Percentiles rank a stretch among this genome's conserved stretches.
Conservation (phyloP, 768 basidiomycete genomes). For the Collybia mongolica region DNA sequence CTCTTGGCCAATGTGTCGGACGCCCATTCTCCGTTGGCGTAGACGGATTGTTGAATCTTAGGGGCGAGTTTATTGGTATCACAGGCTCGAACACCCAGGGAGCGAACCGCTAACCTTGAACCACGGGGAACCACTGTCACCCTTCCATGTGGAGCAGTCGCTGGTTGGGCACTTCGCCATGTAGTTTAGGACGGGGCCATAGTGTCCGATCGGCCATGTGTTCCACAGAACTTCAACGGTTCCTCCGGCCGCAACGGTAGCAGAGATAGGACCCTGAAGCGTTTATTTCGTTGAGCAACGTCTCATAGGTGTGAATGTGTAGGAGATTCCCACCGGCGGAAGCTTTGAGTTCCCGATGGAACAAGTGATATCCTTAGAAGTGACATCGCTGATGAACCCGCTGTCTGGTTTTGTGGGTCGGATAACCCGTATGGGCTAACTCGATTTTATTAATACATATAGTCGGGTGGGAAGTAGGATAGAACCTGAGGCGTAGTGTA, state of each 20-base stretch:
- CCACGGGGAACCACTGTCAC: constrained; percentile 35
- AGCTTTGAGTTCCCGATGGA: constrained; percentile 33
- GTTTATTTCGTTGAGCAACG: no score
- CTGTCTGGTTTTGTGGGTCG: constrained; percentile 32
- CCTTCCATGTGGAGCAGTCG: constrained; percentile 34
- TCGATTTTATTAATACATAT: background rate
- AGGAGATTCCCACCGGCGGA: constrained; percentile 23
- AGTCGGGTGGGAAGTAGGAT: background rate
- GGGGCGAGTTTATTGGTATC: background rate
- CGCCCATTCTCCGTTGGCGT: constrained; percentile 33
- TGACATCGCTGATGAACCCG: constrained; percentile 28
- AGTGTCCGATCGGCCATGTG: constrained; percentile 38
- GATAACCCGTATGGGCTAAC: constrained; percentile 29
- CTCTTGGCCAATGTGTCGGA: constrained; percentile 34
- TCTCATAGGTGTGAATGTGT: background rate
- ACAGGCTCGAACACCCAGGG: no score
- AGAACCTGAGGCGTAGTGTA: constrained; percentile 1
- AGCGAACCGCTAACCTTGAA: constrained; percentile 27
- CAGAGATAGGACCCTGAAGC: constrained; percentile 30
- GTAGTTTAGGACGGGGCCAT: constrained; percentile 37
- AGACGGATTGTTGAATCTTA: constrained; percentile 36
- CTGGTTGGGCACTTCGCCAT: constrained; percentile 35
- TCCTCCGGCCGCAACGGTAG: constrained; percentile 33
- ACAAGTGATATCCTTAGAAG: constrained; percentile 32
- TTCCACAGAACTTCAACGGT: constrained; percentile 35